These are phyloP conservation scores for Plasmopara viticola DNA, from an alignment of 352 stramenopile species.

Conservation along the genomic window DNA sequence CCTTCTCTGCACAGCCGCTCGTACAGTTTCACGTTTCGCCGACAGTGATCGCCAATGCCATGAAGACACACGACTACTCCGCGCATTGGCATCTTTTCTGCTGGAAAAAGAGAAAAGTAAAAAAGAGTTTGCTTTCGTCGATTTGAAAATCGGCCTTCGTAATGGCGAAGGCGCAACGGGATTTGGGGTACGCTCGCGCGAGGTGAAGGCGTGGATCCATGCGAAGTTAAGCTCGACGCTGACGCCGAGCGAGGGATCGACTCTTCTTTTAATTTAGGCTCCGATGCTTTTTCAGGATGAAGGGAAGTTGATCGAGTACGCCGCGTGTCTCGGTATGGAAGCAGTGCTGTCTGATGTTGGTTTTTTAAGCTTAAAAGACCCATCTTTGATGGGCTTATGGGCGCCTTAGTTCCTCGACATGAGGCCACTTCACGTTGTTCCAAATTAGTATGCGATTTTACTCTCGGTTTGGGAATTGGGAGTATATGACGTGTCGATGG, in stretches of 20 bases:
- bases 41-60: constrained; percentile 40
- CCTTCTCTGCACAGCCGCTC: constrained; percentile 36
- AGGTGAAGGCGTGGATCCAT: constrained; percentile 10
- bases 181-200: constrained; percentile 7
- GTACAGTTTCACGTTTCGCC: constrained; percentile 36
- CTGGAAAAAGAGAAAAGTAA: constrained; percentile 38
- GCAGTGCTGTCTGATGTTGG: constrained; percentile 4
- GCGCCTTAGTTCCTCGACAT: constrained; percentile 10
- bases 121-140: constrained; percentile 32
- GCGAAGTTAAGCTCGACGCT: constrained; percentile 15
- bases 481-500: constrained; percentile 9
- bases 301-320: constrained; percentile 14
- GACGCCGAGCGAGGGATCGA: constrained; percentile 16
- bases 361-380: constrained; percentile 7
- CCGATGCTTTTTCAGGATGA: constrained; percentile 7
- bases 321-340: constrained; percentile 4
- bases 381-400: constrained; percentile 16
- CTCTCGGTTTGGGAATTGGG: constrained; percentile 15
- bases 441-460: constrained; percentile 2
- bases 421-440: constrained; percentile 11
- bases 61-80: constrained; percentile 42
- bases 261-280: constrained; percentile 3
- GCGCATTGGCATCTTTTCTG: constrained; percentile 23
- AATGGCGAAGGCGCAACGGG: constrained; percentile 27
- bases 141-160: constrained; percentile 37